Conservation (phyloP, 2,329 filamentous ascomycete species). For the Ascochyta lentis region DNA sequence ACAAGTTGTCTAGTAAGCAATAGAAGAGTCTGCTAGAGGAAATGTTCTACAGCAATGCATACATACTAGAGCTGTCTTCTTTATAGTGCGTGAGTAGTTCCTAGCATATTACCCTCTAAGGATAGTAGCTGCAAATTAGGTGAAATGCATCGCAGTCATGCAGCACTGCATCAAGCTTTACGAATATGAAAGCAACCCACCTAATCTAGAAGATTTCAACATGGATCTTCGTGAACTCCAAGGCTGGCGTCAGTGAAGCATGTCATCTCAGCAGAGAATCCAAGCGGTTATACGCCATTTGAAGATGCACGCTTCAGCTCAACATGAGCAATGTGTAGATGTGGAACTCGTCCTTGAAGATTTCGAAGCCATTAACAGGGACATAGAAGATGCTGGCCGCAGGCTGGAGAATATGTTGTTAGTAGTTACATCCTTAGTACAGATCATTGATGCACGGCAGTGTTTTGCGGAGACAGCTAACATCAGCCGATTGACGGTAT, state of each 20-base stretch:
- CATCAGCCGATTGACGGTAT: conserved; percentile 27
- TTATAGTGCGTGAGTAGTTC: no score
- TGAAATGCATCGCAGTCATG: conserved; percentile 34
- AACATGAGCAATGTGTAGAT: no score
- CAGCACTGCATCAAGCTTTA: conserved; percentile 26
- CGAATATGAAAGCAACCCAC: conserved; percentile 26
- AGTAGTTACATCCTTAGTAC: conserved; percentile 26
- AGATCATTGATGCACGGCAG: conserved; percentile 25
- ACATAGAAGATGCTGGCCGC: conserved; percentile 11
- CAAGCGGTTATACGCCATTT: conserved; percentile 6
- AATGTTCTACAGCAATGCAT: no score
- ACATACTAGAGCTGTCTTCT: no score
- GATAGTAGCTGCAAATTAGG: conserved; percentile 34
- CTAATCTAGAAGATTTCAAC: conserved; percentile 25
- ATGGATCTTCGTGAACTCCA: conserved; percentile 28
- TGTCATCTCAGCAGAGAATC: conserved; percentile 25
- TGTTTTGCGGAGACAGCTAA: conserved; percentile 26
- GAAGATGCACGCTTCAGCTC: no score
- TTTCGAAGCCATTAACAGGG: not conserved
- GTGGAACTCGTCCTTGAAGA: no score
- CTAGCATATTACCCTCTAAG: conserved; percentile 24
- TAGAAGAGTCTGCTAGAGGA: no score
- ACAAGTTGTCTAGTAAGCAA: no score
- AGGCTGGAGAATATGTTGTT: conserved; percentile 27
- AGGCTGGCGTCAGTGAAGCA: conserved; percentile 31